Percentiles rank a stretch among this genome's conserved stretches.
These are phyloP conservation scores for Fusarium sp. DNA, from an alignment of 2,329 filamentous ascomycete genomes.

Conservation along the genomic window DNA sequence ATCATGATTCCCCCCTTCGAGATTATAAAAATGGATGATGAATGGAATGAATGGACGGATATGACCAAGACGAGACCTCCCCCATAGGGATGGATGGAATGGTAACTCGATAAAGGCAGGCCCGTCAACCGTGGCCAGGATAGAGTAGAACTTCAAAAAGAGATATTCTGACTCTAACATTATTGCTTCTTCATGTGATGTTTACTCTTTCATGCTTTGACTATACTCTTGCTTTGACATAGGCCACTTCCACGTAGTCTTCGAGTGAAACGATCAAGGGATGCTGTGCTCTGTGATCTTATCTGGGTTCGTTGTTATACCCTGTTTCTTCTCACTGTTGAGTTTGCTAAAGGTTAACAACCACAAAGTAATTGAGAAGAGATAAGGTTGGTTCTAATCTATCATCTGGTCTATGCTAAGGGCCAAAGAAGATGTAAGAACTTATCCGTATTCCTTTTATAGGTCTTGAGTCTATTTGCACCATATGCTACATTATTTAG, in stretches of 20 bases:
- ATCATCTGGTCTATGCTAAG: neutral
- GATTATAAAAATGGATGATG: constrained; percentile 45
- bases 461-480: too few relatives aligned
- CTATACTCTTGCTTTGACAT: neutral
- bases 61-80: constrained; percentile 33
- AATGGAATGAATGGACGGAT: constrained; percentile 40
- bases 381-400: neutral
- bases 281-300: neutral
- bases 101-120: constrained; percentile 40
- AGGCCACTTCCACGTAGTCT: neutral
- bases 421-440: too few relatives aligned
- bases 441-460: too few relatives aligned
- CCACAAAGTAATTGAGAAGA: neutral
- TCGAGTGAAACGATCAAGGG: too few relatives aligned
- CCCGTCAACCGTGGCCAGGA: constrained; percentile 60
- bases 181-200: neutral
- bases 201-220: neutral
- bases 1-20: constrained; percentile 52
- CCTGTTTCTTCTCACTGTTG: neutral
- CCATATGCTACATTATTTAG: too few relatives aligned
- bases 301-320: neutral
- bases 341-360: neutral
- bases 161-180: constrained; percentile 29
- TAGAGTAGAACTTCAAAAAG: constrained; percentile 45
- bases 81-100: constrained; percentile 40